Base-by-base conservation (phyloP, 169 alveolate genomes). In the Babesia divergens region DNA sequence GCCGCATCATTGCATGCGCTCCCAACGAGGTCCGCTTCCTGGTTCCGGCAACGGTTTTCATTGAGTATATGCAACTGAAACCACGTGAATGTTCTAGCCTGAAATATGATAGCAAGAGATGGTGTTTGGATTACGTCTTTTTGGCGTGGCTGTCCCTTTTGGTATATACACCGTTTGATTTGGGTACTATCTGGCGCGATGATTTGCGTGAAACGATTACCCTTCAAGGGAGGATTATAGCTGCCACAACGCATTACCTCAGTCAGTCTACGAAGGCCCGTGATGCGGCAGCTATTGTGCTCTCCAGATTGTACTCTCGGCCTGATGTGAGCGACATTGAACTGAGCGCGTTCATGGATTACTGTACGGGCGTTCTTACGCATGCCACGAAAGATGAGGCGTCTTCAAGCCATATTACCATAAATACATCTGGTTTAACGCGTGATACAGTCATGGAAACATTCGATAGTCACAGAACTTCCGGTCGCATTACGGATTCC, bases 111-210 rank as follows among this genome's bases (percentile, higher is more conserved):
- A 68, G 54, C 32, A 35, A 43, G 28, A 56, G 53, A 11, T 74
- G 84, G 84, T 74, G 84, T 20, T n/a, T 74, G 58, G 84, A 74
- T 18, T 74, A 51, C 24, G 64, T 74, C 7, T 50, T 64, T 22
- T 42, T 74, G 62, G 32, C 77, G 34, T 74, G 84, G 84, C 58
- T 59, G 42, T 60, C 84, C 2, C 67, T 74, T 11, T 42, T 74
- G 52, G 59, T 74, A 11, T 74, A 74, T 53, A 65, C 77, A 2
- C 84, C 84, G 43, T 74, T 74, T 20, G 77, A 62, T 0, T 40
- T 74, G 35, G 18, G 52, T 26, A 62, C 72, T 24, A 62, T 74
- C 34, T 74, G 84, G 84, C 43, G 24, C 13, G 59, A 58, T 18
- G 52, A 20, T 4, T 29, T 20, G 28, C 70, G 64, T n/a, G 50